phyloP scores from a whole-genome alignment of 768 basidiomycete species.

The Boletus speciosus region DNA sequence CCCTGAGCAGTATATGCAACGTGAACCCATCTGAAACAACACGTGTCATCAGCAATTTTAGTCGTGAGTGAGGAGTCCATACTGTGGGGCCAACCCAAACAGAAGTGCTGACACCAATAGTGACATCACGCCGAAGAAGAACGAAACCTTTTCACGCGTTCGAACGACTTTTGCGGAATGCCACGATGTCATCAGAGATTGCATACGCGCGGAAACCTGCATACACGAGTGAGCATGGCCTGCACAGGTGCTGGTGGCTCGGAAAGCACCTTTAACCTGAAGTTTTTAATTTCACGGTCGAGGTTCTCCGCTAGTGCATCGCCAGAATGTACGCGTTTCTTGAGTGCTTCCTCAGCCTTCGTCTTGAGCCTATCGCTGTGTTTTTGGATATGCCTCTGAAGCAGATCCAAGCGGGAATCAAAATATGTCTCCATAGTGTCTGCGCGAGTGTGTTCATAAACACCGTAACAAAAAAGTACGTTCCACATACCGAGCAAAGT shows the following conservation, averaged over 20 bases:
- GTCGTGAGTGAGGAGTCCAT: conserved; percentile 25
- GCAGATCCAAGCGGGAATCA: conserved; percentile 81
- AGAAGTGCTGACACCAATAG: conserved; percentile 80
- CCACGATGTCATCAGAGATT: conserved; percentile 79
- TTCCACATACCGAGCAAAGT: conserved; percentile 70
- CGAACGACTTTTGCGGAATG: conserved; percentile 86
- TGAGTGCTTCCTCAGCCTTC: conserved; percentile 79
- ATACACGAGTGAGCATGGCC: conserved; percentile 7
- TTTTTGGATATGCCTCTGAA: conserved; percentile 82
- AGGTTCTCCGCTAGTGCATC: conserved; percentile 72
- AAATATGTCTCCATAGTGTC: conserved; percentile 96
- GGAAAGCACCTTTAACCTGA: conserved; percentile 74
- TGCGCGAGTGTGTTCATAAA: conserved; percentile 28
- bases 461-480: neutral
- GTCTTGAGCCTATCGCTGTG: conserved; percentile 81
- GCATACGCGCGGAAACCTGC: conserved; percentile 79
- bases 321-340: conserved; percentile 52
- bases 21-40: conserved; percentile 70
- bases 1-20: conserved; percentile 79
- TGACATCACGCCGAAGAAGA: conserved; percentile 93
- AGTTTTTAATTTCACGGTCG: conserved; percentile 81
- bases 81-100: conserved; percentile 87
- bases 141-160: conserved; percentile 81
- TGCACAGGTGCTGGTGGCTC: neutral
- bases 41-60: conserved; percentile 8